Base-by-base conservation (phyloP, 108 stramenopile genomes). In the Chaetoceros tenuissimus region DNA sequence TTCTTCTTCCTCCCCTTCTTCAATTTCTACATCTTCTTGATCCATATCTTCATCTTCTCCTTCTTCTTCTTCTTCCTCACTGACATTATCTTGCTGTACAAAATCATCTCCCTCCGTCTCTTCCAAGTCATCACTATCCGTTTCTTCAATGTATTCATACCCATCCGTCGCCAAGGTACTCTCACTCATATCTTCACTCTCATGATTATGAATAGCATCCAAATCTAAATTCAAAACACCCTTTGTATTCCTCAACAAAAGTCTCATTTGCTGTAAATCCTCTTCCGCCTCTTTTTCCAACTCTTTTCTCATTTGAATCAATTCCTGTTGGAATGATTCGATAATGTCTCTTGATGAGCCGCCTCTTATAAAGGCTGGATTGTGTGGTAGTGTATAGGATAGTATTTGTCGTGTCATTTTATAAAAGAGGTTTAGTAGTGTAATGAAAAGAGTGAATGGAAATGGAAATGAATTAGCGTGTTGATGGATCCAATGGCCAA, bases 11-110 rank as follows among this genome's bases (percentile, higher is more conserved):
- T 16, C 43, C 16, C 16, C 43, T 16, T 44, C 16, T 44, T 44
- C 16, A 16, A 16, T 34, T 16, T 63, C 46, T 2, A 58, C 67
- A 8, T 24, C 67, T 25, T 48, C 52, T 34, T 46, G 48, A 17
- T 51, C 22, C 13, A 27, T 40, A 18, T 29, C 49, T 1, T 61
- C 53, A 10, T 17, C 44, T 25, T 61, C 73, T 24, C 60, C 64
- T 20, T 55, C 54, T 30, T 66, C 63, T 24, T 55, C 59, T 43
- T 49, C 29, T 17, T n/a, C 47, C 3, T 60, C 59, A 28, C 68
- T 72, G 28, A n/a, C n/a, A n/a, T n/a, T n/a, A n/a, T n/a, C n/a
- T n/a, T 60, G 71, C 19, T 63, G 66, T 10, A 56, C 59, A 23
- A 67, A 59, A 46, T n/a, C n/a, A n/a, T n/a, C n/a, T n/a, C n/a